Conservation (phyloP, 306 rosid genomes). For the Pyrus bretschneideri region DNA sequence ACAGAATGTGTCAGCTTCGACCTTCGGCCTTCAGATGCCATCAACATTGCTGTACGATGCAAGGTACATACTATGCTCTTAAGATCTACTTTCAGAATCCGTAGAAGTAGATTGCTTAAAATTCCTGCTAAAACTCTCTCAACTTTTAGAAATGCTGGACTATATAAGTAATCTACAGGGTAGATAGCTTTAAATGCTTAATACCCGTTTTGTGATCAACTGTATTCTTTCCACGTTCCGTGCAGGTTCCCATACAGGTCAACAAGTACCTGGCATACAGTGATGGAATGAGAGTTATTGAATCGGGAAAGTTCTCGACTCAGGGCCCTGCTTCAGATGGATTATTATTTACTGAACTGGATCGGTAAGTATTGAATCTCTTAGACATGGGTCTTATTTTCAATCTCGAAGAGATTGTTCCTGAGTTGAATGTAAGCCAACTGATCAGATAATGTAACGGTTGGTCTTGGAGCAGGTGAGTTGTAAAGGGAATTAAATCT, state of each 20-base stretch:
- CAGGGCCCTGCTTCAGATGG: slow-evolving; percentile 71
- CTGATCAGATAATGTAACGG: not conserved
- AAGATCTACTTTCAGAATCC: not conserved
- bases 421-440: not conserved
- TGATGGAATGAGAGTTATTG: slow-evolving; percentile 91
- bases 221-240: not conserved
- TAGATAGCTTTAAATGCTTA: not conserved
- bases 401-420: not conserved
- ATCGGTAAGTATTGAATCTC: slow-evolving; percentile 42
- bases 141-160: not conserved
- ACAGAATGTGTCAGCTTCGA: slow-evolving; percentile 72
- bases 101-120: not conserved
- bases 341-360: slow-evolving; percentile 70
- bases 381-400: not conserved
- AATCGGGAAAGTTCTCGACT: slow-evolving; percentile 62
- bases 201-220: not conserved
- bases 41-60: slow-evolving; percentile 95
- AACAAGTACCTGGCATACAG: slow-evolving; percentile 80
- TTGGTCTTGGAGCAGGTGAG: not conserved
- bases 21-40: slow-evolving; percentile 98
- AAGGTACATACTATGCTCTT: slow-evolving; percentile 45
- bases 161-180: not conserved
- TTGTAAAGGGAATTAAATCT: not conserved
- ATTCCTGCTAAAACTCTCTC: not conserved
- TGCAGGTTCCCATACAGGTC: slow-evolving; percentile 95